Conservation (phyloP, 2,329 filamentous ascomycete genomes). For the Saccharata proteae region DNA sequence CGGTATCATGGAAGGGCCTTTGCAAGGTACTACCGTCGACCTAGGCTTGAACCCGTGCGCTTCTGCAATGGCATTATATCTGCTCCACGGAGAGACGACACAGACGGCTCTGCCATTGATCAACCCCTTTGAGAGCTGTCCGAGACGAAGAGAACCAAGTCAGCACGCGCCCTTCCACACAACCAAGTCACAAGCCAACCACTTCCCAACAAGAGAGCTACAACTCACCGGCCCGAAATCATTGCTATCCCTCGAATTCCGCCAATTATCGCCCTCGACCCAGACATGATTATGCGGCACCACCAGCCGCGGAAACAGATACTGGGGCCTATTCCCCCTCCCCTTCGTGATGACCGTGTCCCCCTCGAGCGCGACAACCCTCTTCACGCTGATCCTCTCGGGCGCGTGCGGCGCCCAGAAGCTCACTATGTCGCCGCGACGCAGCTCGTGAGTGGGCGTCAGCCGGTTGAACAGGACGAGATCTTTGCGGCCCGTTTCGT, state of each 20-base stretch:
- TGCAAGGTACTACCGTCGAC: conserved; percentile 30
- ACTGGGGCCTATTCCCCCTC: conserved; percentile 25
- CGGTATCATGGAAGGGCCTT: conserved; percentile 12
- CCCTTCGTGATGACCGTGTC: conserved; percentile 49
- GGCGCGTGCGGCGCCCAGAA: conserved; percentile 51
- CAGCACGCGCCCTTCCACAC: not conserved
- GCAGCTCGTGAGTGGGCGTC: conserved; percentile 15
- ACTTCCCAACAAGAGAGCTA: not conserved
- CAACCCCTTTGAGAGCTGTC: conserved; percentile 52
- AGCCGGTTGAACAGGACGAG: conserved; percentile 25
- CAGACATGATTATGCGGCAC: conserved; percentile 82
- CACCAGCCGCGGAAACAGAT: conserved; percentile 30
- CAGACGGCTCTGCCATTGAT: conserved; percentile 64
- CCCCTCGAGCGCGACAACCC: conserved; percentile 69
- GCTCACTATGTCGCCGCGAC: conserved; percentile 32
- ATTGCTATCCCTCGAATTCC: conserved; percentile 71
- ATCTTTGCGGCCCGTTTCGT: conserved; percentile 28
- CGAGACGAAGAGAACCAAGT: not conserved
- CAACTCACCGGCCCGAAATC: conserved; percentile 59
- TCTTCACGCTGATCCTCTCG: conserved; percentile 61
- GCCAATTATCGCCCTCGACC: conserved; percentile 82
- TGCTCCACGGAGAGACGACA: conserved; percentile 56
- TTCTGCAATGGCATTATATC: conserved; percentile 37
- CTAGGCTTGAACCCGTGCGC: conserved; percentile 30
- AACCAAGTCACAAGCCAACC: not conserved